These are phyloP conservation scores for Fragosphaeria purpurea DNA, from an alignment of 2,329 filamentous ascomycete species.

Conservation along the genomic window DNA sequence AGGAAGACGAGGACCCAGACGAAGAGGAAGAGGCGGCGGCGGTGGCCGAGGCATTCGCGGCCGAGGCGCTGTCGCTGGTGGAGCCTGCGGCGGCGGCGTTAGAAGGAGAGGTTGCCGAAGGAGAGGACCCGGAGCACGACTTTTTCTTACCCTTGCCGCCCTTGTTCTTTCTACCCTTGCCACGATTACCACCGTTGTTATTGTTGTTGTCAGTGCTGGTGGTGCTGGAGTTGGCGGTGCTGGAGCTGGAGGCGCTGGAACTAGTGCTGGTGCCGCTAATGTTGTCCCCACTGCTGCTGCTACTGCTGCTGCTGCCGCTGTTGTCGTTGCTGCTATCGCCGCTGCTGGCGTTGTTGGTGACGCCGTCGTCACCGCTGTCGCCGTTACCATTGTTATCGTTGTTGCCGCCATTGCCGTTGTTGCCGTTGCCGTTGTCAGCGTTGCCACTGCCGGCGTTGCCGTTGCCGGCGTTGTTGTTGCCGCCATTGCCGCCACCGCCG, in stretches of 20 bases:
- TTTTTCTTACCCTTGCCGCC: constrained; percentile 8
- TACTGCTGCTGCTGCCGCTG: too few relatives aligned
- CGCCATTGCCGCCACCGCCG: constrained; percentile 9
- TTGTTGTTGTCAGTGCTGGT: not conserved
- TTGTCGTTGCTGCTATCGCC: constrained; percentile 5
- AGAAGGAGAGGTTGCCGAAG: constrained; percentile 2
- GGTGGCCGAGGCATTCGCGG: constrained; percentile 8
- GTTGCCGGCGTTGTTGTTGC: constrained; percentile 14
- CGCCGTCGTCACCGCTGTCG: too few relatives aligned
- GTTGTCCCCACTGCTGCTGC: constrained; percentile 6
- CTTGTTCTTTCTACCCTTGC: constrained; percentile 15
- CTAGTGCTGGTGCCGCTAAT: not conserved
- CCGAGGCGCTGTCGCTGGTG: constrained; percentile 12
- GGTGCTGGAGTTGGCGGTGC: not conserved
- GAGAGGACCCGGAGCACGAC: not conserved
- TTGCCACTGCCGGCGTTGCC: constrained; percentile 13
- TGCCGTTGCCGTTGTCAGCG: not conserved
- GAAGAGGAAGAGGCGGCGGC: constrained; percentile 2
- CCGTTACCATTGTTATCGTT: constrained; percentile 4
- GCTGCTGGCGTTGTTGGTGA: not conserved
- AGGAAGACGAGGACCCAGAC: not conserved
- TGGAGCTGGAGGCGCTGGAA: constrained; percentile 4
- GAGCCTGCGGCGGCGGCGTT: constrained; percentile 1
- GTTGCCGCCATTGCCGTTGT: constrained; percentile 8
- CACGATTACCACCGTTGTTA: constrained; percentile 9